These are phyloP conservation scores for Cucurbitaria berberidis DNA, from an alignment of 2,329 filamentous ascomycete species.

Conservation along the genomic window DNA sequence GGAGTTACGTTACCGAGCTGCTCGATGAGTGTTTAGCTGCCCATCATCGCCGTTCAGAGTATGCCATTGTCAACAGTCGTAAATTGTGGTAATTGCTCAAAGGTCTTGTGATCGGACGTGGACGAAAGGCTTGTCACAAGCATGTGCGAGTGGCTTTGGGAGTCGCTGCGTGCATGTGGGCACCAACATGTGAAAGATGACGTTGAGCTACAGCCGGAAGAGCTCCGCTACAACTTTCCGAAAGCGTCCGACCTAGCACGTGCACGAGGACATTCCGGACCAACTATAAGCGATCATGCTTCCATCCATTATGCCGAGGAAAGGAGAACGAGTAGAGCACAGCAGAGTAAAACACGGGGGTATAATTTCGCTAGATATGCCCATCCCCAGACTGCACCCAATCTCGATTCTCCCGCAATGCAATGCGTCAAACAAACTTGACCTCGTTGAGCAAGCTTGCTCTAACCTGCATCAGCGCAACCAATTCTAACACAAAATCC, in stretches of 20 bases:
- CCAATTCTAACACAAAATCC: conserved; percentile 57
- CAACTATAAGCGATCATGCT: neutral
- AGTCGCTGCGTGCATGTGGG: conserved; percentile 8
- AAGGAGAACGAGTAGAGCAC: neutral
- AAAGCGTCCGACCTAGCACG: conserved; percentile 25
- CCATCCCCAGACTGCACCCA: neutral
- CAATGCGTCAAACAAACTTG: conserved; percentile 40
- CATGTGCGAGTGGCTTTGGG: conserved; percentile 20
- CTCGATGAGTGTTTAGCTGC: conserved; percentile 1
- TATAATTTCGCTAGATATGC: conserved; percentile 28
- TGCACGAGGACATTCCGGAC: conserved; percentile 27
- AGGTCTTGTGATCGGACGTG: conserved; percentile 1
- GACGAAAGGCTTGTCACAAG: conserved; percentile 14
- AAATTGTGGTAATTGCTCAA: neutral
- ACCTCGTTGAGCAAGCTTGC: conserved; percentile 58
- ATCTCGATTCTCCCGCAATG: conserved; percentile 1
- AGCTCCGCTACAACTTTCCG: conserved; percentile 29
- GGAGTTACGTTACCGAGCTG: conserved; percentile 19
- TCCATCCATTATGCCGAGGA: neutral
- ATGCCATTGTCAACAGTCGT: conserved; percentile 1
- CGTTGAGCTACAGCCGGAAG: conserved; percentile 31
- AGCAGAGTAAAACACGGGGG: conserved; percentile 11
- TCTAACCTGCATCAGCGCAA: conserved; percentile 56
- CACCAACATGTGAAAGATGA: conserved; percentile 45
- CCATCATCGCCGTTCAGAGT: neutral